Conservation (phyloP, 2,329 filamentous ascomycete genomes). For the Epichloe hybrida region DNA sequence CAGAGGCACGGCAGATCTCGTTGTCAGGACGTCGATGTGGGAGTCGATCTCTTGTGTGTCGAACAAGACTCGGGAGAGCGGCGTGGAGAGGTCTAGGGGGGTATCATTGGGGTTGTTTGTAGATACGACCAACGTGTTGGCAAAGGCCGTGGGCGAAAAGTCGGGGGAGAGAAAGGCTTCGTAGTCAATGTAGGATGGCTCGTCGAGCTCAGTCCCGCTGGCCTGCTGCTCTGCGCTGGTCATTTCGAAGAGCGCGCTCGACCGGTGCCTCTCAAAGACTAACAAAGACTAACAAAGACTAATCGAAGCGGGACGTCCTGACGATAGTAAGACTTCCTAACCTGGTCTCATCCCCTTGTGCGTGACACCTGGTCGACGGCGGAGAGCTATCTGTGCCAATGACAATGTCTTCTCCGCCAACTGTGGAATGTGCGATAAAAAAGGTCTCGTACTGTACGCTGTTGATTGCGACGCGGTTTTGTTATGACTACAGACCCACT, state of each 20-base stretch:
- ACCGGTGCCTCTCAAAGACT: too few species aligned
- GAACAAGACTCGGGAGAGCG: constrained; percentile 84
- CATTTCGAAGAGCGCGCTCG: not conserved
- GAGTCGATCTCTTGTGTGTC: constrained; percentile 96
- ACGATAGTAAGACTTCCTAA: too few species aligned
- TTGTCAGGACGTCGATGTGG: constrained; percentile 81
- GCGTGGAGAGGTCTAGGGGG: constrained; percentile 83
- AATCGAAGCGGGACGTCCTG: too few species aligned
- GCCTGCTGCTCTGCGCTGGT: not conserved
- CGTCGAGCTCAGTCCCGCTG: constrained; percentile 26
- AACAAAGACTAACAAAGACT: too few species aligned
- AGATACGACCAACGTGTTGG: constrained; percentile 73
- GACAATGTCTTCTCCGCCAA: not conserved
- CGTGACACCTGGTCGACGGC: too few species aligned
- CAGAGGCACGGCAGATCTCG: constrained; percentile 68
- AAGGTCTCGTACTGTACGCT: not conserved
- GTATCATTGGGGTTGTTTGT: constrained; percentile 90
- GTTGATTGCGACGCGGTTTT: not conserved
- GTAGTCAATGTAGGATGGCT: constrained; percentile 88
- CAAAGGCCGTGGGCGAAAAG: constrained; percentile 72
- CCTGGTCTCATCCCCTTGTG: too few species aligned
- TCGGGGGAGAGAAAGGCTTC: constrained; percentile 69
- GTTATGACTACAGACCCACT: too few species aligned
- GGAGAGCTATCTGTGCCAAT: too few species aligned
- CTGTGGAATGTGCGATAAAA: not conserved